These are phyloP conservation scores for Candida qinlingensis DNA, from an alignment of 805 yeast genomes.

Conservation along the genomic window DNA sequence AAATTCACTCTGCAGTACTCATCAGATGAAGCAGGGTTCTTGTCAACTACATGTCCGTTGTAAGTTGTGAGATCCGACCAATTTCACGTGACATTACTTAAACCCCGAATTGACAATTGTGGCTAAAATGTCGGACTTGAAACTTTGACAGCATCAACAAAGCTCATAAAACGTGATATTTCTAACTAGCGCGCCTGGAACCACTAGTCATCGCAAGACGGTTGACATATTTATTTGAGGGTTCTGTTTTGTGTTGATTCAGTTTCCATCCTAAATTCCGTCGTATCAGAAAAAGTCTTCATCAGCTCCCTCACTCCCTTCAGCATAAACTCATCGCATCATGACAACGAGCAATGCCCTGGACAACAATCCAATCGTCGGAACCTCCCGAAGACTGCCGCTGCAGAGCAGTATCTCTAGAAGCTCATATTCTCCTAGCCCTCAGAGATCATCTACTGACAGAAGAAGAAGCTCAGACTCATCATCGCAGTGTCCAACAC, in stretches of 20 bases:
- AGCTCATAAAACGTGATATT: no score
- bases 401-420: slow-evolving; percentile 9
- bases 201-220: no score
- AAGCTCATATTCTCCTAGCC: slow-evolving; percentile 12
- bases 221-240: neutral
- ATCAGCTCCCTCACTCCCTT: neutral
- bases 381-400: slow-evolving; percentile 17
- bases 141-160: no score
- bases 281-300: neutral
- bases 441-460: neutral
- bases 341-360: slow-evolving; percentile 12
- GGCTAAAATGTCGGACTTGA: slow-evolving; percentile 2
- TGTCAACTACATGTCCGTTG: no score
- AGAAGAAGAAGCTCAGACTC: neutral
- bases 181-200: no score
- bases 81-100: neutral
- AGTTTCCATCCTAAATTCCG: neutral
- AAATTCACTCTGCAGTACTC: no score
- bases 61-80: no score
- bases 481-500: slow-evolving; percentile 1
- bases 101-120: neutral
- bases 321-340: neutral
- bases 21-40: no score
- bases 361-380: slow-evolving; percentile 17
- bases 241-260: neutral